Conservation (phyloP, 768 basidiomycete genomes). For the Boletus vermiculosoides region DNA sequence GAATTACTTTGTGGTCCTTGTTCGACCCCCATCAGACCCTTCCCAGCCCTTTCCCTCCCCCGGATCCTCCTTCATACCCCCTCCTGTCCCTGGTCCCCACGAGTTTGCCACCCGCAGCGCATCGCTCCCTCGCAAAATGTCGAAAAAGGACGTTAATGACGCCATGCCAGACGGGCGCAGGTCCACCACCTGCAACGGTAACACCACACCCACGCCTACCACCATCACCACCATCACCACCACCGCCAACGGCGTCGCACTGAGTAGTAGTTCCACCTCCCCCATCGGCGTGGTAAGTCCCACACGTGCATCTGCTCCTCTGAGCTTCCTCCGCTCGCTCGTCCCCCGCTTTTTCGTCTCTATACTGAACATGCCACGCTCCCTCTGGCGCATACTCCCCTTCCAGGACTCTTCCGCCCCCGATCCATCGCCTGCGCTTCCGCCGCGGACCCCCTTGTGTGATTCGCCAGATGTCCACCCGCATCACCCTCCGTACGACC, state of each 20-base stretch:
- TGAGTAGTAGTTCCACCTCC: not conserved
- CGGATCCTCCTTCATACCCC: conserved; percentile 65
- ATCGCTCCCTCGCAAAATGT: conserved; percentile 27
- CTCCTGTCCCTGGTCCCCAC: conserved; percentile 63
- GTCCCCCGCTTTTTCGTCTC: conserved; percentile 26
- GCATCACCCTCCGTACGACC: not conserved
- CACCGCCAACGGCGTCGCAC: conserved; percentile 3
- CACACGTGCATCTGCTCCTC: conserved; percentile 16
- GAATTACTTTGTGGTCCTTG: too few relatives aligned
- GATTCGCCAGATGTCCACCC: conserved; percentile 26
- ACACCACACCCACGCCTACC: not conserved
- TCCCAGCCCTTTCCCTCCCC: conserved; percentile 58
- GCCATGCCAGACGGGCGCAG: not conserved
- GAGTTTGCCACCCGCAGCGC: conserved; percentile 55
- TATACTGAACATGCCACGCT: conserved; percentile 31
- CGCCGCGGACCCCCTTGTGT: conserved; percentile 3
- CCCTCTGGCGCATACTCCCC: conserved; percentile 25
- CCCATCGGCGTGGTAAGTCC: conserved; percentile 31
- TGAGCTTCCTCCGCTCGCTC: conserved; percentile 27
- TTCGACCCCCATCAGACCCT: conserved; percentile 33
- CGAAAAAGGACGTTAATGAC: conserved; percentile 24
- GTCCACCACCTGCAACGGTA: not conserved
- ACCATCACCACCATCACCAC: not conserved
- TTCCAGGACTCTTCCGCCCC: conserved; percentile 38
- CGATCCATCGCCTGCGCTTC: conserved; percentile 31